Percentiles rank a stretch among this genome's conserved stretches.
phyloP scores from a whole-genome alignment of 768 basidiomycete species.

The Daedaleopsis sinensis region DNA sequence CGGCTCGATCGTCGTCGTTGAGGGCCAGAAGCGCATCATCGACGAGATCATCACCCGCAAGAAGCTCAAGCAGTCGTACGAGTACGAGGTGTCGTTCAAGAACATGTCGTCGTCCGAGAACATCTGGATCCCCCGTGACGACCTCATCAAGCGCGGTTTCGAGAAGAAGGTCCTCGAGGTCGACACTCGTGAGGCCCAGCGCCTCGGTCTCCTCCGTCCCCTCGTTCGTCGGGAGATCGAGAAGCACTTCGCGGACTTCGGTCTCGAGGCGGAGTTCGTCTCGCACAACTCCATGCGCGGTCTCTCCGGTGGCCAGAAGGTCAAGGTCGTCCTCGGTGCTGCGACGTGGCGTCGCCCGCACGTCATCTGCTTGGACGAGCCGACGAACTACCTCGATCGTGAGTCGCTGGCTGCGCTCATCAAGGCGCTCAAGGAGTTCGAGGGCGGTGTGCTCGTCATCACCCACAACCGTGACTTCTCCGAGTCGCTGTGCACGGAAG shows the following conservation, averaged over 20 bases:
- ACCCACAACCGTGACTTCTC: conserved; percentile 99
- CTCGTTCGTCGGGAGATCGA: conserved; percentile 98
- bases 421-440: conserved; percentile 95
- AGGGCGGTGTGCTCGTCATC: conserved; percentile 97
- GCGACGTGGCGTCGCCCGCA: conserved; percentile 99
- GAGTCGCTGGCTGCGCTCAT: conserved; percentile 99
- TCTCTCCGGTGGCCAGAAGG: conserved; percentile 98
- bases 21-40: conserved; percentile 93
- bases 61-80: conserved; percentile 99
- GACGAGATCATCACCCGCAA: conserved; percentile 90
- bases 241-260: conserved; percentile 99
- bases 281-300: conserved; percentile 99
- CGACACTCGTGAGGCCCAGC: conserved; percentile 96
- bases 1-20: conserved; percentile 80
- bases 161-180: conserved; percentile 99
- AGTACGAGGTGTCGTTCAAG: conserved; percentile 98
- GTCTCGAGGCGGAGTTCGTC: conserved; percentile 98
- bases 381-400: conserved; percentile 99
- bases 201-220: conserved; percentile 91
- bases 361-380: conserved; percentile 96
- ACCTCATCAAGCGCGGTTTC: conserved; percentile 96
- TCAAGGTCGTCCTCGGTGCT: conserved; percentile 98
- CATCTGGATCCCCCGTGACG: conserved; percentile 96
- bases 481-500: conserved; percentile 96
- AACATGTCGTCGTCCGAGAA: conserved; percentile 94